A percentile compares a stretch with the other conserved stretches of the same genome.
Conservation (phyloP, 2,329 filamentous ascomycete genomes). For the Spiromastix sp. region DNA sequence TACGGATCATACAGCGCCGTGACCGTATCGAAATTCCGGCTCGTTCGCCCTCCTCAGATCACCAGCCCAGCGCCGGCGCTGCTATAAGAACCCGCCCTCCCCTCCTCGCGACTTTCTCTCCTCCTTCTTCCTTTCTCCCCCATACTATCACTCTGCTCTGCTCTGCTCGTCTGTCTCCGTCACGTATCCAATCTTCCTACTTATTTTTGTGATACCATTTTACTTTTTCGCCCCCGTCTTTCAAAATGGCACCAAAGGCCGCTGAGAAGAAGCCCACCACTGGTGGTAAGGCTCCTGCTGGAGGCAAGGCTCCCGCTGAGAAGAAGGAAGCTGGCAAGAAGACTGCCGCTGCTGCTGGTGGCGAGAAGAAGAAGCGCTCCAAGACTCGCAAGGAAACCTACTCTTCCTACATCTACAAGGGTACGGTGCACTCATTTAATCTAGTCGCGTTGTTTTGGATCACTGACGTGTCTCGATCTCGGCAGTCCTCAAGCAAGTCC, state of each 20-base stretch:
- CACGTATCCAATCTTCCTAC: background rate
- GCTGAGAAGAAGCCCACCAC: constrained; percentile 95
- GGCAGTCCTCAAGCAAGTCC: constrained; percentile 97
- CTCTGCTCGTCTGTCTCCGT: constrained; percentile 10
- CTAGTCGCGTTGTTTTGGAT: constrained; percentile 6
- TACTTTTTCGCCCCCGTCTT: constrained; percentile 16
- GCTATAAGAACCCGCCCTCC: constrained; percentile 37
- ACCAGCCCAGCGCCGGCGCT: constrained; percentile 29
- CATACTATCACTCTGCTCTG: constrained; percentile 14
- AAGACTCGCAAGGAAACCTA: constrained; percentile 99
- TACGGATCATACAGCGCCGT: constrained; percentile 34
- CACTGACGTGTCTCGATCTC: constrained; percentile 29
- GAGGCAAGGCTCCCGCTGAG: constrained; percentile 69
- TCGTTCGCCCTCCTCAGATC: constrained; percentile 35
- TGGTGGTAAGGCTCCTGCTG: constrained; percentile 82
- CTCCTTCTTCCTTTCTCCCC: constrained; percentile 22
- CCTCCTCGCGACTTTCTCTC: constrained; percentile 26
- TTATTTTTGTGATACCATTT: constrained; percentile 5
- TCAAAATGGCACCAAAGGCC: constrained; percentile 85
- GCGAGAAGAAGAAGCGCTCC: constrained; percentile 99
- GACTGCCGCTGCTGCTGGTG: constrained; percentile 71
- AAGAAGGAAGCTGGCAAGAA: constrained; percentile 99
- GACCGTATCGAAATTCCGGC: constrained; percentile 38
- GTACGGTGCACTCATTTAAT: constrained; percentile 42
- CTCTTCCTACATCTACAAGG: constrained; percentile 99